These are phyloP conservation scores for Histomonas meleagridis DNA, from an alignment of 208 protist genomes.

Conservation along the genomic window DNA sequence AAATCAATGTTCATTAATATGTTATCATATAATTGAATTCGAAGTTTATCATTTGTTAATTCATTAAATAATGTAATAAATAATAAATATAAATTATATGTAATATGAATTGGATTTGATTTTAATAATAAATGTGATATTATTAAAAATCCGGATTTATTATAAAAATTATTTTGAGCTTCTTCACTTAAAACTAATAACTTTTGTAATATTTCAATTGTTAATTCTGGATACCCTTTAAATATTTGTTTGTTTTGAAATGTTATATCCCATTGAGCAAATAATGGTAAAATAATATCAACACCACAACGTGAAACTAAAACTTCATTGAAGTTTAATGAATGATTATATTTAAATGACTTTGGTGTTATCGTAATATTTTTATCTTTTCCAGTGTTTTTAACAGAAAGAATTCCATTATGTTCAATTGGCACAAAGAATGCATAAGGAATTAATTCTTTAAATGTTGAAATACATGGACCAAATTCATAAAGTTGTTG, in stretches of 20 bases:
- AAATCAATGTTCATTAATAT: conserved; percentile 9
- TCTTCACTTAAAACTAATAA: background rate
- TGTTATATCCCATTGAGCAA: background rate
- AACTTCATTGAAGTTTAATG: background rate
- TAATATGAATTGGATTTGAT: background rate
- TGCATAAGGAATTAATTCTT: too few relatives aligned
- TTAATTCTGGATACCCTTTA: background rate
- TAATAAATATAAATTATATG: background rate
- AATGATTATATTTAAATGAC: background rate
- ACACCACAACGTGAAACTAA: background rate
- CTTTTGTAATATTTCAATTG: background rate
- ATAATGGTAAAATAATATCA: background rate
- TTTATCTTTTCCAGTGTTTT: background rate
- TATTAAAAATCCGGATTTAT: background rate
- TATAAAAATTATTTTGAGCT: background rate
- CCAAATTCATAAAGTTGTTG: background rate
- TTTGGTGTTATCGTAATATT: background rate
- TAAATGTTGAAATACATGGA: background rate
- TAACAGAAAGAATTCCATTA: too few relatives aligned
- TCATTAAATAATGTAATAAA: background rate
- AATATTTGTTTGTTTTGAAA: background rate
- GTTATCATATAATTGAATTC: background rate
- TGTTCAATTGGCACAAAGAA: background rate
- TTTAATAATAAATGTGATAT: background rate
- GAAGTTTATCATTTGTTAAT: background rate